Percentiles rank a stretch among this genome's conserved stretches.
Conservation (phyloP, 371 early-diverging fungal genomes). For the Rhizopus delemar region DNA sequence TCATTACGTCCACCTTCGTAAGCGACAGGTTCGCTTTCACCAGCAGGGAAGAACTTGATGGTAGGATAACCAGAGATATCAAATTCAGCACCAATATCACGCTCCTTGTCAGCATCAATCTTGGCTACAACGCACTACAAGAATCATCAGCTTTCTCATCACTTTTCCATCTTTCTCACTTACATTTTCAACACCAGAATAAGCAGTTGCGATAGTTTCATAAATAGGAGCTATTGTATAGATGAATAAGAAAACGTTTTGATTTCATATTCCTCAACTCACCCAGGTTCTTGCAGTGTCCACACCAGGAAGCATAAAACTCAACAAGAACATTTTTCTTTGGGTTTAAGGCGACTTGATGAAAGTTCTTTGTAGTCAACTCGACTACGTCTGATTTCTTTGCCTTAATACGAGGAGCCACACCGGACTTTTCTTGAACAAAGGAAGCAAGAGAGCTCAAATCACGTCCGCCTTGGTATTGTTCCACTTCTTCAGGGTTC, state of each 20-base stretch:
- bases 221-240: slow-evolving; percentile 58
- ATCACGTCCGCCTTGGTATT: slow-evolving; percentile 83
- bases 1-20: slow-evolving; percentile 82
- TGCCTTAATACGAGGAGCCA: slow-evolving; percentile 62
- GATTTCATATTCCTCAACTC: slow-evolving; percentile 8
- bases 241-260: too few species aligned
- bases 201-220: slow-evolving; percentile 62
- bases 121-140: slow-evolving; percentile 80
- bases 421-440: slow-evolving; percentile 74
- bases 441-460: slow-evolving; percentile 74
- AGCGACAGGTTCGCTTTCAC: slow-evolving; percentile 64
- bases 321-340: slow-evolving; percentile 75
- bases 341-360: slow-evolving; percentile 60
- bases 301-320: slow-evolving; percentile 88
- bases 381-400: slow-evolving; percentile 64
- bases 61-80: slow-evolving; percentile 84
- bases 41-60: slow-evolving; percentile 83
- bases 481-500: slow-evolving; percentile 64
- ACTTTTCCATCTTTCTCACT: slow-evolving; percentile 4
- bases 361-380: slow-evolving; percentile 69
- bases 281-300: slow-evolving; percentile 80
- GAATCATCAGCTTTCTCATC: not conserved
- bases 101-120: slow-evolving; percentile 79
- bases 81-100: slow-evolving; percentile 55
- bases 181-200: slow-evolving; percentile 47